Percentiles rank a stretch among this genome's conserved stretches.
These are phyloP conservation scores for Scenedesmus sp. DNA, from an alignment of 163 green algal genomes.

Conservation along the genomic window DNA sequence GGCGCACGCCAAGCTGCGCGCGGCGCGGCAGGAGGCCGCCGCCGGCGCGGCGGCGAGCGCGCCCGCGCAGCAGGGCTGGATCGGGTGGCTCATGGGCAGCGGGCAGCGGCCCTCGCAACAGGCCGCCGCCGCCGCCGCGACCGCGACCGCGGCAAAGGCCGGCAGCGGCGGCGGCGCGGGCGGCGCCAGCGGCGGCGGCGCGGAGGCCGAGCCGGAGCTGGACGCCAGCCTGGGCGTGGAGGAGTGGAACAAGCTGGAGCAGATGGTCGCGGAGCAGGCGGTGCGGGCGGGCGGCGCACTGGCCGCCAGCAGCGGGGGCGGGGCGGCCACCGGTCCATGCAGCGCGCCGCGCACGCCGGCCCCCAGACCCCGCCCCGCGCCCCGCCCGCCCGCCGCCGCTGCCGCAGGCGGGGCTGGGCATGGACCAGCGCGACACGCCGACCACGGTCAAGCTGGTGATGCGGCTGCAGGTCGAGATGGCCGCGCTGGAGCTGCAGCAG, in stretches of 20 bases:
- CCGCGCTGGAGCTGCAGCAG: conserved; percentile 60
- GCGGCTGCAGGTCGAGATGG: conserved; percentile 54
- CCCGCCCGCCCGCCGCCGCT: background rate
- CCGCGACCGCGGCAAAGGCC: too few relatives aligned
- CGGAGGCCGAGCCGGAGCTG: conserved; percentile 2
- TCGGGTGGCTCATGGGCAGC: conserved; percentile 56
- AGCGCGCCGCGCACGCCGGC: too few relatives aligned
- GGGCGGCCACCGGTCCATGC: too few relatives aligned
- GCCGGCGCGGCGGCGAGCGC: conserved; percentile 17
- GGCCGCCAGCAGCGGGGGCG: too few relatives aligned
- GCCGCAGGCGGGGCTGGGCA: conserved; percentile 27
- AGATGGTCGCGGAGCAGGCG: conserved; percentile 77
- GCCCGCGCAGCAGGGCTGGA: conserved; percentile 58
- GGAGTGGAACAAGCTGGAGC: conserved; percentile 74
- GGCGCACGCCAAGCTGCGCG: conserved; percentile 63
- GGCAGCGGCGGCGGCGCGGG: conserved; percentile 13
- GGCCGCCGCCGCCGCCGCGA: too few relatives aligned
- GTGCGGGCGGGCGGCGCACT: conserved; percentile 1
- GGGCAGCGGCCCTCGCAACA: conserved; percentile 28
- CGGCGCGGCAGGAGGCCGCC: conserved; percentile 28
- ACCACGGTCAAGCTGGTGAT: conserved; percentile 67
- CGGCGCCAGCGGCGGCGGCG: background rate
- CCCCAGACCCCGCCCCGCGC: too few relatives aligned
- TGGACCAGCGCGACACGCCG: conserved; percentile 62
- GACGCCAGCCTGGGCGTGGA: conserved; percentile 58